Conservation (phyloP, 345 rosid species). For the Rubroshorea leprosula region DNA sequence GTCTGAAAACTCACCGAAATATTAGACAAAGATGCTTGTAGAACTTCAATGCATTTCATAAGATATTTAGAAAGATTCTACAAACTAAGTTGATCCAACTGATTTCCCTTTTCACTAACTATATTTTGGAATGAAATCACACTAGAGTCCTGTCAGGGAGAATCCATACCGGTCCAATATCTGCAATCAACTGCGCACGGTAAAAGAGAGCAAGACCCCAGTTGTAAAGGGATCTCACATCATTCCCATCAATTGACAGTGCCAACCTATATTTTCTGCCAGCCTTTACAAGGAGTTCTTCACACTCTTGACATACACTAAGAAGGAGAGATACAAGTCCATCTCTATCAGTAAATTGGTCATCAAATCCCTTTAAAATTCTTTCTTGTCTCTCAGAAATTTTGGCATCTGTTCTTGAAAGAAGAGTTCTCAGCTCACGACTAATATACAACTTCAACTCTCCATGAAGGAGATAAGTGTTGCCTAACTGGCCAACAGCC, state of each 20-base stretch:
- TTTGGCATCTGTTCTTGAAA: constrained; percentile 28
- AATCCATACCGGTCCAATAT: constrained; percentile 66
- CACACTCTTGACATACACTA: constrained; percentile 58
- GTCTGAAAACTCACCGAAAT: too few species aligned
- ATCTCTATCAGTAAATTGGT: constrained; percentile 26
- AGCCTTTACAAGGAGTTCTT: constrained; percentile 61
- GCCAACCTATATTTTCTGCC: constrained; percentile 62
- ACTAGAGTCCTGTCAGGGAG: neutral
- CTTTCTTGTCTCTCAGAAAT: constrained; percentile 22
- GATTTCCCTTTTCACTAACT: neutral
- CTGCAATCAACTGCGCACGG: constrained; percentile 69
- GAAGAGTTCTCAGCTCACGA: constrained; percentile 51
- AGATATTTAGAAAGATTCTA: too few species aligned
- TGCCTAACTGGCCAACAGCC: constrained; percentile 70
- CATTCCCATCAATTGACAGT: constrained; percentile 56
- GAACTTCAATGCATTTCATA: neutral
- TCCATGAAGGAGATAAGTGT: constrained; percentile 69
- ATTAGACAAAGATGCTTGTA: neutral
- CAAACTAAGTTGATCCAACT: constrained; percentile 6
- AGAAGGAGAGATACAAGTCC: constrained; percentile 39
- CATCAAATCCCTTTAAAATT: constrained; percentile 24
- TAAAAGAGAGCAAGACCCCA: constrained; percentile 78
- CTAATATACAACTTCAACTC: constrained; percentile 53
- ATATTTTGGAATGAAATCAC: neutral
- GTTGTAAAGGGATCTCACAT: constrained; percentile 56